Base-by-base conservation (phyloP, 2,329 filamentous ascomycete species). In the Sclerotiophoma versabilis region DNA sequence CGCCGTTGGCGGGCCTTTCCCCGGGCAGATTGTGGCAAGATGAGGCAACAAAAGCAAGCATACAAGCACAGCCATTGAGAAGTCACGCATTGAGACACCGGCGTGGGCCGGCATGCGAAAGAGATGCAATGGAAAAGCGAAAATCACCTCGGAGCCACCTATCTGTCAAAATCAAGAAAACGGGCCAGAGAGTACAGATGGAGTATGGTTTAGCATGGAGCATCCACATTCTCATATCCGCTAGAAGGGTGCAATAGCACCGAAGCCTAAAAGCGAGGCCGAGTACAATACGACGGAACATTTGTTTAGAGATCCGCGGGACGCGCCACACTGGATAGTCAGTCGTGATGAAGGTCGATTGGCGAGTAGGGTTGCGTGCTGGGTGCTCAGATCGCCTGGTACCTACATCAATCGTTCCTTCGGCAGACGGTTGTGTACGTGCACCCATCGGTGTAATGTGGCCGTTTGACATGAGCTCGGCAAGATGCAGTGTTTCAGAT, bases 181-280 rank as follows among this genome's bases (percentile, higher is more conserved):
- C 34, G 51, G 45, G 45, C 19, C 33, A 23, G 20, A 20, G 39
- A 22, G 45, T 27, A 27, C 34, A 30, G 17, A 17, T 39, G 41
- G 20, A 36, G 41, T 46, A 34, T 39, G 27, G 33, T 33, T 17
- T 29, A 38, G 44, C 39, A 27, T 27, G 14, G 20, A 29, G 14
- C n/a, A 15, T 33, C 20, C 43, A 53, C 22, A 37, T 42, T 47
- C 19, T 42, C 49, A 32, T 32, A 42, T 26, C 19, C 20, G 37
- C 30, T 32, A 23, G 23, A 46, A 11, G 22, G 36, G 36, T 26
- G 19, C n/a, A 48, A 42, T 38, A 49, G 38, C 20, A 45, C 51
- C 51, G 51, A 54, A 33, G 38, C 25, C 4, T 27, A 20, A 44
- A 15, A 54, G 22, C 45, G 51, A 39, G 39, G 30, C 51, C 45